Percentiles rank a stretch among this genome's conserved stretches.
These are phyloP conservation scores for Physcomitrellopsis africana DNA, from an alignment of 225 moss, liverwort and hornwort species.

Conservation along the genomic window DNA sequence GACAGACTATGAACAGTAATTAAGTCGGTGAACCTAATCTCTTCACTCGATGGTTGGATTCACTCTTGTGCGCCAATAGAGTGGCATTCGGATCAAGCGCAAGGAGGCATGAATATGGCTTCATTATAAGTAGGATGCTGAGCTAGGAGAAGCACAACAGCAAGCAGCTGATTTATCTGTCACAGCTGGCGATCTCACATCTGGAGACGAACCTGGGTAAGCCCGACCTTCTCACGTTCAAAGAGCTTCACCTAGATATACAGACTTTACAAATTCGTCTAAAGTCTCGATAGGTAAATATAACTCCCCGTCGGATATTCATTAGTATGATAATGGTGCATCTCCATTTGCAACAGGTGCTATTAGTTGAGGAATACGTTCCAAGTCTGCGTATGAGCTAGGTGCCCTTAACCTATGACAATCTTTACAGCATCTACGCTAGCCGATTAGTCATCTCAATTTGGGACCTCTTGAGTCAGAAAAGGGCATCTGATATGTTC, in stretches of 20 bases:
- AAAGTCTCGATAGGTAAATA: conserved; percentile 13
- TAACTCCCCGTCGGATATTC: background rate
- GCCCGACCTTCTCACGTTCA: conserved; percentile 25
- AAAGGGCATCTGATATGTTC: background rate
- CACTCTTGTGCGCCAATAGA: too few relatives aligned
- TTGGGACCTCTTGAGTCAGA: background rate
- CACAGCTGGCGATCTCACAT: conserved; percentile 93
- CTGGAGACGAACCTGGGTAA: conserved; percentile 82
- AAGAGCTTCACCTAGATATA: background rate
- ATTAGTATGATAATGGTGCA: conserved; percentile 4
- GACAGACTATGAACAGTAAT: too few relatives aligned
- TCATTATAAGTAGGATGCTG: conserved; percentile 47
- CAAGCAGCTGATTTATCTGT: conserved; percentile 80
- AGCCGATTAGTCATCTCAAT: background rate
- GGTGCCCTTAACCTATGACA: background rate
- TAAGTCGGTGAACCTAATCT: too few relatives aligned
- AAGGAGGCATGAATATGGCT: conserved; percentile 24
- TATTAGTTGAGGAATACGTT: background rate
- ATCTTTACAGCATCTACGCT: background rate
- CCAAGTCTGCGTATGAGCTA: background rate
- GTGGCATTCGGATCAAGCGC: too few relatives aligned
- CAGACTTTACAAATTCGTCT: background rate
- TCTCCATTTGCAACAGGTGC: background rate
- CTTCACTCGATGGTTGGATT: too few relatives aligned
- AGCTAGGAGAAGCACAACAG: conserved; percentile 80